Evolutionary conservation across 2,329 filamentous ascomycete species (phyloP).

Genomic region (Sporothrix luriei): DNA sequence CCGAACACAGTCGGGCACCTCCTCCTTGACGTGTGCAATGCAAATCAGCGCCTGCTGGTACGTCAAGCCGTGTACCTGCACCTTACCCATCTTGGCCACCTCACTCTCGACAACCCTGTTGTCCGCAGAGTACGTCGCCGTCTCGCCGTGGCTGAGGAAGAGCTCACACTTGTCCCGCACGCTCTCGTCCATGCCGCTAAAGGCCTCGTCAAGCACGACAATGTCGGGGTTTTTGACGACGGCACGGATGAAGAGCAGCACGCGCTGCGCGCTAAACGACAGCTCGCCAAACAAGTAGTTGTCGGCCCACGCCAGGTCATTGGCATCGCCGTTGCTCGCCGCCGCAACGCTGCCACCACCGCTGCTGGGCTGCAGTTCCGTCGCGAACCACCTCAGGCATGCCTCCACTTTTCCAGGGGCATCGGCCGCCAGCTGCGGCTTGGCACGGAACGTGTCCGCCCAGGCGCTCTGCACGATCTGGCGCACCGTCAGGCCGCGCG

Average conservation of each 20-base stretch:
- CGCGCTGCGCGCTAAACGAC: slow-evolving; percentile 79
- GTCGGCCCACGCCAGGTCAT: slow-evolving; percentile 64
- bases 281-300: slow-evolving; percentile 70
- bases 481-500: slow-evolving; percentile 71
- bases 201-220: slow-evolving; percentile 84
- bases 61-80: slow-evolving; percentile 64
- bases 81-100: slow-evolving; percentile 47
- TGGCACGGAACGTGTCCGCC: slow-evolving; percentile 80
- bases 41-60: slow-evolving; percentile 81
- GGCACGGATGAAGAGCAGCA: slow-evolving; percentile 80
- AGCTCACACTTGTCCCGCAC: slow-evolving; percentile 84
- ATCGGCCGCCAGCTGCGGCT: slow-evolving; percentile 63
- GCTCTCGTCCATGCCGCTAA: slow-evolving; percentile 78
- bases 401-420: slow-evolving; percentile 66
- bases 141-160: slow-evolving; percentile 71
- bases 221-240: slow-evolving; percentile 79
- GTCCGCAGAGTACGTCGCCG: slow-evolving; percentile 45
- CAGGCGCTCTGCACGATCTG: slow-evolving; percentile 82
- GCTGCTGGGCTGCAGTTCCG: slow-evolving; percentile 62
- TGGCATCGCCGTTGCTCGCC: slow-evolving; percentile 23
- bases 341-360: slow-evolving; percentile 3
- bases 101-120: slow-evolving; percentile 51
- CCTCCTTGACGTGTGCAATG: slow-evolving; percentile 87
- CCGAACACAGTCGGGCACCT: slow-evolving; percentile 80
- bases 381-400: slow-evolving; percentile 73